These are phyloP conservation scores for Draba incana DNA, from an alignment of 345 rosid species.

Conservation along the genomic window DNA sequence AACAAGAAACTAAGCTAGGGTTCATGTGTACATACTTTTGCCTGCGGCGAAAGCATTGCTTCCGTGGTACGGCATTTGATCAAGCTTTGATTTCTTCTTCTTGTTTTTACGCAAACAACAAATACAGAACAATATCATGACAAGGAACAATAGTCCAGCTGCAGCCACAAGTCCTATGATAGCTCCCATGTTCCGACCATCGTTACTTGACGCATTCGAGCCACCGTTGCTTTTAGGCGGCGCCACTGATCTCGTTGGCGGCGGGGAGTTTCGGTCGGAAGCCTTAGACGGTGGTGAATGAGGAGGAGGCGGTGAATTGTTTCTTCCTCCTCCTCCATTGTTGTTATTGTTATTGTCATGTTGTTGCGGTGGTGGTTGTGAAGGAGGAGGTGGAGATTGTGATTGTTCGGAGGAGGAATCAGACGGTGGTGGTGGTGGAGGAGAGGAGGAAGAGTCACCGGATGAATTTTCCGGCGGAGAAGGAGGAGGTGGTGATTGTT, in stretches of 20 bases:
- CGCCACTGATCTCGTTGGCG: slow-evolving; percentile 34
- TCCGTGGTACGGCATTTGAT: slow-evolving; percentile 39
- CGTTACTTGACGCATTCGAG: slow-evolving; percentile 22
- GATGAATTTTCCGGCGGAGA: slow-evolving; percentile 29
- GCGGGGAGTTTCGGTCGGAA: background rate
- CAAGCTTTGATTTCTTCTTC: slow-evolving; percentile 42
- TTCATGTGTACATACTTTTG: slow-evolving; percentile 22
- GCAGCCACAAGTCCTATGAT: slow-evolving; percentile 54
- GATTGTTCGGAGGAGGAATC: slow-evolving; percentile 32
- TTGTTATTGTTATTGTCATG: slow-evolving; percentile 19
- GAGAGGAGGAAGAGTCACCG: slow-evolving; percentile 22
- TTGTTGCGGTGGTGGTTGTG: slow-evolving; percentile 18
- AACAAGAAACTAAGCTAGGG: slow-evolving; percentile 31
- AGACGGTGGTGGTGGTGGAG: slow-evolving; percentile 43
- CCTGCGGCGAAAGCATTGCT: slow-evolving; percentile 31
- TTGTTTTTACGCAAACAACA: slow-evolving; percentile 50
- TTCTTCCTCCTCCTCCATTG: slow-evolving; percentile 9
- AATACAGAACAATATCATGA: slow-evolving; percentile 43
- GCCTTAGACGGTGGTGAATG: slow-evolving; percentile 32
- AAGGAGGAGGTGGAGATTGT: slow-evolving; percentile 39
- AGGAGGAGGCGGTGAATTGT: slow-evolving; percentile 22
- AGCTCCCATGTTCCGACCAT: slow-evolving; percentile 22
- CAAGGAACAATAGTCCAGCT: slow-evolving; percentile 48
- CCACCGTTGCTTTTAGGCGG: slow-evolving; percentile 30
- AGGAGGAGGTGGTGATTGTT: slow-evolving; percentile 42